phyloP scores from a whole-genome alignment of 2,329 filamentous ascomycete species.

The Calonectria naviculata region DNA sequence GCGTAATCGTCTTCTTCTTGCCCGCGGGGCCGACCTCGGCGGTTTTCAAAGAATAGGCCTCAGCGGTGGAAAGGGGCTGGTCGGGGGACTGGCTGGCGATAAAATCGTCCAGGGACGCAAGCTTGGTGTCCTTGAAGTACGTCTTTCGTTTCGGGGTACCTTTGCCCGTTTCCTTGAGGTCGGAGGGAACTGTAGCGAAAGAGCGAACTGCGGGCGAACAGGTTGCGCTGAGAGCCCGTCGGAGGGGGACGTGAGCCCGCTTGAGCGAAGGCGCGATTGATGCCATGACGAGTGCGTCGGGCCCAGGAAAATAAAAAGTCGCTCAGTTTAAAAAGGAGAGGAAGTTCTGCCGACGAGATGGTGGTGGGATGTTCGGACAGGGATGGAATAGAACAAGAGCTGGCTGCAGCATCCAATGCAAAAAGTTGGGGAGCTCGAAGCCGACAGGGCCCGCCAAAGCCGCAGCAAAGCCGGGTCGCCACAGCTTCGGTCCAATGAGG shows the following conservation, averaged over 20 bases:
- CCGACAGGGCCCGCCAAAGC: constrained; percentile 39
- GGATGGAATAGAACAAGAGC: constrained; percentile 33
- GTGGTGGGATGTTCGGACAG: constrained; percentile 28
- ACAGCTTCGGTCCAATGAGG: constrained; percentile 32
- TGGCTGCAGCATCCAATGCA: constrained; percentile 35
- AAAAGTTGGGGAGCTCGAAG: constrained; percentile 40
- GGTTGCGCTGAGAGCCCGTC: constrained; percentile 51
- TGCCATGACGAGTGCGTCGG: constrained; percentile 44
- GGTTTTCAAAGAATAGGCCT: constrained; percentile 71
- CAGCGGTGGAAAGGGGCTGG: constrained; percentile 58
- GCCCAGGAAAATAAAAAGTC: background rate
- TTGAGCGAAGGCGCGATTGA: constrained; percentile 55
- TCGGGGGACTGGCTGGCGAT: constrained; percentile 54
- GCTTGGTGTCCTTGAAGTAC: constrained; percentile 69
- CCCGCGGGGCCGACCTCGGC: constrained; percentile 73
- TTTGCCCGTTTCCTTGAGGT: constrained; percentile 40
- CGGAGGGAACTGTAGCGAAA: constrained; percentile 60
- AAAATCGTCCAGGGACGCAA: constrained; percentile 70
- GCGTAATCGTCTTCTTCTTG: constrained; percentile 73
- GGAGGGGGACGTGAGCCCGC: constrained; percentile 55
- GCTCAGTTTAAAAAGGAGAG: background rate
- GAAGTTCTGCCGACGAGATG: constrained; percentile 1
- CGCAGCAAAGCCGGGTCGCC: constrained; percentile 24
- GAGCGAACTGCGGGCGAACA: constrained; percentile 45
- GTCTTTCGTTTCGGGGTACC: constrained; percentile 49